These are phyloP conservation scores for Cavenderia fasciculata DNA, from an alignment of 78 protist genomes.

Conservation along the genomic window DNA sequence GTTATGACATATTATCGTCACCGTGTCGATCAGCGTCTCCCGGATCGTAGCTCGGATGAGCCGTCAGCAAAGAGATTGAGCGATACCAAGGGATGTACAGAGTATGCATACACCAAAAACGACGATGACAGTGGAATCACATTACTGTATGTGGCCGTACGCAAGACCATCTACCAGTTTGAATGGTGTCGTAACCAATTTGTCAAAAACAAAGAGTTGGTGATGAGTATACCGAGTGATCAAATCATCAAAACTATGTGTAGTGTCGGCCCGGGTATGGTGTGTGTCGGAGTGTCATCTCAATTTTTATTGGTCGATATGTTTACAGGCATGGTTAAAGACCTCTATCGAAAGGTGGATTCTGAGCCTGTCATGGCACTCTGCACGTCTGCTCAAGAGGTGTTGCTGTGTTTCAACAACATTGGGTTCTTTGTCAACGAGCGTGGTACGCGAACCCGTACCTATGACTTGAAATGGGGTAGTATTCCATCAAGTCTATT, in stretches of 20 bases:
- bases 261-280: slow-evolving; percentile 55
- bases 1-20: background rate
- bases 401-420: slow-evolving; percentile 51
- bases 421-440: slow-evolving; percentile 68
- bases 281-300: slow-evolving; percentile 46
- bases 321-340: slow-evolving; percentile 32
- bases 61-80: slow-evolving; percentile 3
- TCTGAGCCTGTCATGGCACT: slow-evolving; percentile 52
- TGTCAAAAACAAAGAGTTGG: slow-evolving; percentile 11
- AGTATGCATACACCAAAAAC: slow-evolving; percentile 10
- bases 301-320: slow-evolving; percentile 53
- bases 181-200: slow-evolving; percentile 58
- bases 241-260: slow-evolving; percentile 38
- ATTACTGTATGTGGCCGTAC: slow-evolving; percentile 39
- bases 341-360: slow-evolving; percentile 48
- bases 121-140: background rate
- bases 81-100: slow-evolving; percentile 46
- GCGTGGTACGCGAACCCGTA: slow-evolving; percentile 4
- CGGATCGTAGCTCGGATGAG: background rate
- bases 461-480: slow-evolving; percentile 63
- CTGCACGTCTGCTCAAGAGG: slow-evolving; percentile 41
- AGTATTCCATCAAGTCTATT: slow-evolving; percentile 30
- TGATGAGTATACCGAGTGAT: too few species aligned
- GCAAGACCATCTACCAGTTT: slow-evolving; percentile 19
- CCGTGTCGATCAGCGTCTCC: background rate